These are phyloP conservation scores for Penstemon davidsonii DNA, from an alignment of 257 asterid genomes.

Conservation along the genomic window DNA sequence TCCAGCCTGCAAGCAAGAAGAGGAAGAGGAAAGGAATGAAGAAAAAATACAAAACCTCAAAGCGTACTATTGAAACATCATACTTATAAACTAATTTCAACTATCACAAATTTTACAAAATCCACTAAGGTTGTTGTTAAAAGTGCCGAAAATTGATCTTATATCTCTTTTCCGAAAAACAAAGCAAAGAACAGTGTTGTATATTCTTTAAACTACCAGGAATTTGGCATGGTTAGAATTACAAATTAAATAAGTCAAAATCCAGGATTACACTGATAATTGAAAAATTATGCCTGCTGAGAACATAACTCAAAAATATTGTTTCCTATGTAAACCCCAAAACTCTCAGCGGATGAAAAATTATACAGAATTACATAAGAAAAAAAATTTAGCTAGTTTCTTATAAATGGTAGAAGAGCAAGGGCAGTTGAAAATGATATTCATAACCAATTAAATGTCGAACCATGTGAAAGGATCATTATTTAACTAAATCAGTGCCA, in stretches of 20 bases:
- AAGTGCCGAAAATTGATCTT: not conserved
- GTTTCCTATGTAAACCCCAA: not conserved
- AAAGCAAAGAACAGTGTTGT: not conserved
- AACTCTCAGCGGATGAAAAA: not conserved
- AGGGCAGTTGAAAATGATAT: not conserved
- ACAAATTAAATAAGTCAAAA: not conserved
- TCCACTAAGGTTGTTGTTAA: not conserved
- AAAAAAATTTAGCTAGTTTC: constrained; percentile 7
- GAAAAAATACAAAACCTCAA: not conserved
- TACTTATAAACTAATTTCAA: not conserved
- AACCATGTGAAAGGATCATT: not conserved
- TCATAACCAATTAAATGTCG: constrained; percentile 16
- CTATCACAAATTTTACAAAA: constrained; percentile 6
- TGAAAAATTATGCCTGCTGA: constrained; percentile 13
- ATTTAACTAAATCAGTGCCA: constrained; percentile 14
- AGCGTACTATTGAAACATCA: constrained; percentile 14
- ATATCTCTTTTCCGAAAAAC: constrained; percentile 16
- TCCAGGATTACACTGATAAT: not conserved
- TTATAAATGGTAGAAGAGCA: constrained; percentile 10
- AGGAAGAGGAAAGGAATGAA: constrained; percentile 2
- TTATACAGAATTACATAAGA: not conserved
- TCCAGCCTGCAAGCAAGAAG: constrained; percentile 71
- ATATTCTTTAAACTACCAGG: not conserved
- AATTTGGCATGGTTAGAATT: not conserved
- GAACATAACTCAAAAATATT: not conserved